Percentiles rank a stretch among this genome's conserved stretches.
Evolutionary conservation across 176 grass and related monocot species (phyloP).

Genomic region (Oryza meridionalis): DNA sequence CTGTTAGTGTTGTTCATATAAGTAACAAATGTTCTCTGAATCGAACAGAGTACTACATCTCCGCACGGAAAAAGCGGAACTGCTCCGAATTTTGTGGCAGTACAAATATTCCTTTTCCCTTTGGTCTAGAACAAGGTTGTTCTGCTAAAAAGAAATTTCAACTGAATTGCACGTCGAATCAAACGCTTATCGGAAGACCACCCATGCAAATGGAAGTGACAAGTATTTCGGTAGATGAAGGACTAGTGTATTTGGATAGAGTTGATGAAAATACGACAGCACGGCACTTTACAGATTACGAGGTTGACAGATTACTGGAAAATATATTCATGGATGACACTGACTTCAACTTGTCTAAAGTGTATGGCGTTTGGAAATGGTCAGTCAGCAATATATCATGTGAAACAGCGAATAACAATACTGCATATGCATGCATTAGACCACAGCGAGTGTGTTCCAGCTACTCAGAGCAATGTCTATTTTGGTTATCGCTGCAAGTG

Average conservation of each 20-base stretch:
- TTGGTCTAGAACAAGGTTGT: conserved; percentile 18
- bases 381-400: neutral
- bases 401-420: neutral
- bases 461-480: too few relatives aligned
- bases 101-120: conserved; percentile 30
- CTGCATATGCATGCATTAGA: conserved; percentile 16
- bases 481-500: conserved; percentile 46
- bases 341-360: neutral
- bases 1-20: too few relatives aligned
- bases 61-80: neutral
- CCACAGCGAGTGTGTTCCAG: neutral
- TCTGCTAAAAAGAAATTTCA: conserved; percentile 4
- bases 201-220: too few relatives aligned
- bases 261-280: too few relatives aligned
- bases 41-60: too few relatives aligned
- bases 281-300: too few relatives aligned
- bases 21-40: too few relatives aligned
- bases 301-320: too few relatives aligned
- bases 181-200: too few relatives aligned
- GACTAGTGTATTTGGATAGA: too few relatives aligned
- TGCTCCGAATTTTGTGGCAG: conserved; percentile 31
- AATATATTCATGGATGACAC: too few relatives aligned
- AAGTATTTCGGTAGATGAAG: too few relatives aligned
- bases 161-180: neutral
- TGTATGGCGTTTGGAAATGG: neutral